Evolutionary conservation across 139 green algal genomes (phyloP).

Genomic region (Micromonas commoda): DNA sequence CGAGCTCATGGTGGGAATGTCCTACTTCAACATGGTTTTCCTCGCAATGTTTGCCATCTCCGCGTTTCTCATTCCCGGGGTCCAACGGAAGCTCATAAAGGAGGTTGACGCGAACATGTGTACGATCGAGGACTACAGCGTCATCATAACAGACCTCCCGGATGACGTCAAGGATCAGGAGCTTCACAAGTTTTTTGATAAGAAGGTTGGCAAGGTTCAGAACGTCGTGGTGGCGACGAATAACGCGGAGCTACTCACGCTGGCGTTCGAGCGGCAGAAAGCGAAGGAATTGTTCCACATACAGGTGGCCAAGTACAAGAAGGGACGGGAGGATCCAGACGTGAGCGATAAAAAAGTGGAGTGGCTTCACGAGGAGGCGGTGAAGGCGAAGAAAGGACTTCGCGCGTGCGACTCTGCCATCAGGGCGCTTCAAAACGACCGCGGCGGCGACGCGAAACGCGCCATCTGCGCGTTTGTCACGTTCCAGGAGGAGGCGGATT

Average conservation of each 20-base stretch:
- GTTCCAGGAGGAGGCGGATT: slow-evolving; percentile 35
- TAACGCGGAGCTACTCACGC: not conserved
- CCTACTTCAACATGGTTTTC: not conserved
- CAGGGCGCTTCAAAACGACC: slow-evolving; percentile 17
- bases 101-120: not conserved
- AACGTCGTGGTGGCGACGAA: not conserved
- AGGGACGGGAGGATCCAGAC: not conserved
- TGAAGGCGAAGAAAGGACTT: not conserved
- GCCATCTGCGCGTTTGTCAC: slow-evolving; percentile 43
- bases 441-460: slow-evolving; percentile 16
- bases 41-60: not conserved
- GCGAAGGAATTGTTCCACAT: not conserved
- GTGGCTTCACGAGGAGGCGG: not conserved
- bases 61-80: not conserved
- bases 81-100: not conserved
- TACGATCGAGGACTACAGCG: not conserved
- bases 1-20: not conserved
- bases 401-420: slow-evolving; percentile 29
- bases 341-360: not conserved
- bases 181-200: not conserved
- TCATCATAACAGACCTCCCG: not conserved
- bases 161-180: not conserved
- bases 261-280: not conserved
- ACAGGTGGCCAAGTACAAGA: not conserved
- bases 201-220: not conserved